Percentiles rank a stretch among this genome's conserved stretches.
Evolutionary conservation across 139 green algal genomes (phyloP).

Genomic region (Haematococcus lacustris): DNA sequence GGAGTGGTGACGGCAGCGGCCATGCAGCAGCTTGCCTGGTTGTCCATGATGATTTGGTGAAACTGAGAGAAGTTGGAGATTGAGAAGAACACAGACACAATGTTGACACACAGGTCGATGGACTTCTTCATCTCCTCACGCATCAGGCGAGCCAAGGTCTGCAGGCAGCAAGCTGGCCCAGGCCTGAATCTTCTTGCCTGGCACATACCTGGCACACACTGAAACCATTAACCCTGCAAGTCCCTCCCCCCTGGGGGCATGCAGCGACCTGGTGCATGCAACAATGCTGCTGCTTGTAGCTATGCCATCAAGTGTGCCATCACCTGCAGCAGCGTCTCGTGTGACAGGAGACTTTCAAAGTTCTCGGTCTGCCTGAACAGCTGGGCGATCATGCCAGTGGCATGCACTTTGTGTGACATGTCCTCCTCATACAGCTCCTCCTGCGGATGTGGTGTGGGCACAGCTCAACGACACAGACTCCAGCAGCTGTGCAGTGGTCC

Average conservation of each 20-base stretch:
- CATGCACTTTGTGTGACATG: slow-evolving; percentile 47
- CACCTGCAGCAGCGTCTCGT: slow-evolving; percentile 59
- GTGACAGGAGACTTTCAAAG: slow-evolving; percentile 54
- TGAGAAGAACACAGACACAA: slow-evolving; percentile 67
- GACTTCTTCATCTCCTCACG: slow-evolving; percentile 69
- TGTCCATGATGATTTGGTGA: slow-evolving; percentile 60
- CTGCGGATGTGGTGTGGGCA: slow-evolving; percentile 14
- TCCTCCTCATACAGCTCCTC: slow-evolving; percentile 77
- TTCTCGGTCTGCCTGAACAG: slow-evolving; percentile 54
- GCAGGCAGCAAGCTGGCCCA: neutral
- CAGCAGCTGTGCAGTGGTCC: too few species aligned
- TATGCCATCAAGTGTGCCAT: slow-evolving; percentile 36
- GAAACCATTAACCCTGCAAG: too few species aligned
- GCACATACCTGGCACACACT: too few species aligned
- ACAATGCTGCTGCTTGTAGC: slow-evolving; percentile 22
- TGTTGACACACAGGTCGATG: slow-evolving; percentile 69
- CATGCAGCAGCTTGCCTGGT: slow-evolving; percentile 53
- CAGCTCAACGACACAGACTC: too few species aligned
- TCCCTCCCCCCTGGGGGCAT: too few species aligned
- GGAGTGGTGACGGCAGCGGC: too few species aligned
- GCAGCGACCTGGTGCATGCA: too few species aligned
- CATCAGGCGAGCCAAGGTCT: slow-evolving; percentile 66
- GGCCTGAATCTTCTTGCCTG: too few species aligned
- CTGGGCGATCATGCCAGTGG: slow-evolving; percentile 52
- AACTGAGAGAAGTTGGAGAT: slow-evolving; percentile 72